Evolutionary conservation across 164 flowering plant species (phyloP).

Genomic region (Piper betle): DNA sequence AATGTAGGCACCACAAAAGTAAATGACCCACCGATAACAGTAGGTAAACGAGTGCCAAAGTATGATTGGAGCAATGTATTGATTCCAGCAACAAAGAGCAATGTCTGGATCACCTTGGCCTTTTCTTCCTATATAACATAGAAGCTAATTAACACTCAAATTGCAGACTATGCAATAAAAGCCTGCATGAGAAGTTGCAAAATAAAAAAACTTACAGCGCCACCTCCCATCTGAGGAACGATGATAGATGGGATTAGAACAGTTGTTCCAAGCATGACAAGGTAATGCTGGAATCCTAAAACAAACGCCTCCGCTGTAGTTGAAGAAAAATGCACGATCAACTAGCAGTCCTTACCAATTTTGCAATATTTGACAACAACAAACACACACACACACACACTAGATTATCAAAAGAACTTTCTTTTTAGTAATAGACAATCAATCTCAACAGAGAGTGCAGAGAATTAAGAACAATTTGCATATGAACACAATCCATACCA

Average conservation of each 20-base stretch:
- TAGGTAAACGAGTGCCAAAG: constrained; percentile 86
- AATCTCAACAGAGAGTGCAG: no score
- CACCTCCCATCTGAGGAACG: constrained; percentile 69
- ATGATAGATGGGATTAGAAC: constrained; percentile 38
- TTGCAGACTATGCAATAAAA: neutral
- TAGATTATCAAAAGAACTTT: no score
- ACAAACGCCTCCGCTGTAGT: constrained; percentile 48
- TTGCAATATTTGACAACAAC: no score
- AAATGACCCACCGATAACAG: constrained; percentile 83
- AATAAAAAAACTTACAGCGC: constrained; percentile 23
- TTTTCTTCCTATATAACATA: constrained; percentile 63
- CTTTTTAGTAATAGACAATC: no score
- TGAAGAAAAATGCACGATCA: neutral
- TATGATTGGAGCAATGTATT: constrained; percentile 70
- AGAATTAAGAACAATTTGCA: no score
- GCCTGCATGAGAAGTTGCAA: neutral
- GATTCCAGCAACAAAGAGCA: constrained; percentile 89
- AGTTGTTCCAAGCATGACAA: constrained; percentile 58
- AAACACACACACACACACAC: neutral
- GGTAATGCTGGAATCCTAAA: constrained; percentile 50
- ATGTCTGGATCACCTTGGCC: constrained; percentile 81
- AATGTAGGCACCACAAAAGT: constrained; percentile 87
- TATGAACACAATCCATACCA: no score
- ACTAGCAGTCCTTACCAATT: neutral
- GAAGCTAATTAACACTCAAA: neutral